Base-by-base conservation (phyloP, 73 alveolate genomes). In the Tetrahymena malaccensis region DNA sequence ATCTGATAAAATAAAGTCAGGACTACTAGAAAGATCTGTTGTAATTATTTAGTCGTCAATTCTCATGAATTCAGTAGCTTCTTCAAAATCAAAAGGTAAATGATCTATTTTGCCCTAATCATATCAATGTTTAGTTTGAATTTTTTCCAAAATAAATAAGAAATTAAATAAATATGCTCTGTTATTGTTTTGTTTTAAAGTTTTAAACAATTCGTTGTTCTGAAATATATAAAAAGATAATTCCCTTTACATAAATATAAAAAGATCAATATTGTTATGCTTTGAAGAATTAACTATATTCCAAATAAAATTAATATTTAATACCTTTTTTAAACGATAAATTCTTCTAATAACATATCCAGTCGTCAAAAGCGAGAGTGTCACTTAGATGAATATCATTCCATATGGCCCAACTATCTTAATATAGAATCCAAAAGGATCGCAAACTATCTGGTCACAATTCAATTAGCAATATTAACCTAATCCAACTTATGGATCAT, bases 51-150 rank as follows among this genome's bases (percentile, higher is more conserved):
- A 43, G 34, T 95, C 95, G 89, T 95, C 97, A 17, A 95, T 43
- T 13, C 94, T 89, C 97, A 95, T 95, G 22, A 85, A 85, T 25
- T 94, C 84, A 33, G 97, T 95, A 4, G 97, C 97, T 27, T 94
- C 37, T 50, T 85, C 97, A 50, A 95, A 95, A 25, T 95, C 97
- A 35, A 95, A 95, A 31, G 97, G 97, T 27, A 95, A 43, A 44
- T 95, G 55, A n/a, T 89, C 97, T 85, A 50, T 56, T 85, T 85
- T 95, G 19, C 57, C 85, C 43, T 70, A 70, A 40, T 6, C 11
- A 40, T 40, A 40, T 10, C 11, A 40, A 40, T 2, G 43, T 35
- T 35, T 35, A 4, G 43, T 35, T 35, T n/a, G n/a, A n/a, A n/a
- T n/a, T n/a, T n/a, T n/a, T n/a, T n/a, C n/a, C n/a, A n/a, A n/a